Conservation (phyloP, 83 land plant species). For the Diphasiastrum complanatum region DNA sequence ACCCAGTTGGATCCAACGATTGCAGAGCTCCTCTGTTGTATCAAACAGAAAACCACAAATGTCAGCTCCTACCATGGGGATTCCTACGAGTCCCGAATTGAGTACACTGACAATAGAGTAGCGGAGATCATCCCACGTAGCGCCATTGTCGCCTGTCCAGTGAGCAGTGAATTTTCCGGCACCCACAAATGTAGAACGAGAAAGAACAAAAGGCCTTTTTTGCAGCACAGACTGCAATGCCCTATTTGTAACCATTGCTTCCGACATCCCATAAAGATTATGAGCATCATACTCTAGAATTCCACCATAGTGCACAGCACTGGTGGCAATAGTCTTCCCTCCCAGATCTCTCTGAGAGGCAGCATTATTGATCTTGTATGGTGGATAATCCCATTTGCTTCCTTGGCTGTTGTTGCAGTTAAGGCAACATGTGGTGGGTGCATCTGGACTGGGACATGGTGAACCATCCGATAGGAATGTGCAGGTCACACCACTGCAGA, state of each 20-base stretch:
- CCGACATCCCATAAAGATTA: conserved; percentile 30
- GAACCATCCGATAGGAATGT: conserved; percentile 13
- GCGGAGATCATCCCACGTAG: conserved; percentile 33
- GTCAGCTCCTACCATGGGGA: conserved; percentile 38
- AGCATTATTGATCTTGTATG: conserved; percentile 26
- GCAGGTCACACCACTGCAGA: conserved; percentile 47
- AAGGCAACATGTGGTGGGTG: conserved; percentile 4
- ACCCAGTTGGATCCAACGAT: conserved; percentile 39
- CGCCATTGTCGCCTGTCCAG: conserved; percentile 40
- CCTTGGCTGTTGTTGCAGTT: conserved; percentile 14
- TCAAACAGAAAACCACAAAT: conserved; percentile 50
- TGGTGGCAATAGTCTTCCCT: conserved; percentile 12
- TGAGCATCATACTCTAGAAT: conserved; percentile 20
- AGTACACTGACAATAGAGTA: conserved; percentile 28
- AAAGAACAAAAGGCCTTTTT: conserved; percentile 30
- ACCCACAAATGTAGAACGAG: conserved; percentile 32
- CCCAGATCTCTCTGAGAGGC: conserved; percentile 7
- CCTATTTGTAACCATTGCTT: conserved; percentile 25
- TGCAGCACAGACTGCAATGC: conserved; percentile 15
- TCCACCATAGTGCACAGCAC: conserved; percentile 13
- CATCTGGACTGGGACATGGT: not conserved
- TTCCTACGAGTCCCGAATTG: conserved; percentile 27
- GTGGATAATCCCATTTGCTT: conserved; percentile 31
- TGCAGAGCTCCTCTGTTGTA: conserved; percentile 73
- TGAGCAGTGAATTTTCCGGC: conserved; percentile 22